These are phyloP conservation scores for Lablab purpureus DNA, from an alignment of 306 rosid species.

Conservation along the genomic window DNA sequence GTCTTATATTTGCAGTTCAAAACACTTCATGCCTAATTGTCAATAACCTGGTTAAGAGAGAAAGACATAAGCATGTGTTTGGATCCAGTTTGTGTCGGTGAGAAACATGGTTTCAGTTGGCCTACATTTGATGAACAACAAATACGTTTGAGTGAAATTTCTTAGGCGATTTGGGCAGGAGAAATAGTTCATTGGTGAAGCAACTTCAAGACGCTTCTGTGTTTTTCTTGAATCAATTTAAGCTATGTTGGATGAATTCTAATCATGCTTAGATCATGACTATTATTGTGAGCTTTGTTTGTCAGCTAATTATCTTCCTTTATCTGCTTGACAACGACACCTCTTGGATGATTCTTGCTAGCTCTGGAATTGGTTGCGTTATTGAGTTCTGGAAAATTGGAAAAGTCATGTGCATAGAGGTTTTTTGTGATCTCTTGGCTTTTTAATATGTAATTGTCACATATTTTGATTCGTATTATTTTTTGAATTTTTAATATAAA, in stretches of 20 bases:
- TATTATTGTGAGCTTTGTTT: conserved; percentile 90
- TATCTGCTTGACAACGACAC: conserved; percentile 96
- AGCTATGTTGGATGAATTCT: no score
- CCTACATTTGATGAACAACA: no score
- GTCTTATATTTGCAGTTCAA: neutral
- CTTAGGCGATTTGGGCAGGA: no score
- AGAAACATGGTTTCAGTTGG: neutral
- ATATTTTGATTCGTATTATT: conserved; percentile 22
- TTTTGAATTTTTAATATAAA: conserved; percentile 28
- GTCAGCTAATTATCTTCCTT: conserved; percentile 89
- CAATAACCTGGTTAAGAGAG: neutral
- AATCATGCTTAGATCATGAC: conserved; percentile 37
- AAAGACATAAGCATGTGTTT: neutral
- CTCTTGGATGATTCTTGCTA: conserved; percentile 99
- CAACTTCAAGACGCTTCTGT: no score
- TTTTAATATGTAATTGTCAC: neutral
- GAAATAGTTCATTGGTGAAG: no score
- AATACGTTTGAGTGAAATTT: no score
- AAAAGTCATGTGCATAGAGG: conserved; percentile 99
- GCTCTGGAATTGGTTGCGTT: conserved; percentile 92
- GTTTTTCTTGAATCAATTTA: no score
- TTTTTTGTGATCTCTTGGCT: conserved; percentile 37
- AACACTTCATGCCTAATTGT: neutral
- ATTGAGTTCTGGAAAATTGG: conserved; percentile 99
- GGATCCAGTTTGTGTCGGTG: neutral